Percentiles rank a stretch among this genome's conserved stretches.
These are phyloP conservation scores for Termitomyces sp. DNA, from an alignment of 768 basidiomycete genomes.

Conservation along the genomic window DNA sequence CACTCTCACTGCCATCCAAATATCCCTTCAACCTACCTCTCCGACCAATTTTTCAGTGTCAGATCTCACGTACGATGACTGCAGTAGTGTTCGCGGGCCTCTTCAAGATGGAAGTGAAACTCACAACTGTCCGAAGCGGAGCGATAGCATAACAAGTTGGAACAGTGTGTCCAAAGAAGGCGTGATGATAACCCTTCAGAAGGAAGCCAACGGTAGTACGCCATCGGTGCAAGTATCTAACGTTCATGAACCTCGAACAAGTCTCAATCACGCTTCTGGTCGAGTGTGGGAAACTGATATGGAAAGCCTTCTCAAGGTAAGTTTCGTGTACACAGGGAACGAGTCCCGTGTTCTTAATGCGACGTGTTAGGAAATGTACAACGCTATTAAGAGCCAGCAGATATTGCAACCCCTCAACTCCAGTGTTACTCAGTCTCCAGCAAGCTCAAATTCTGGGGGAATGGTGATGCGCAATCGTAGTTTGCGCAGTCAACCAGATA, in stretches of 20 bases:
- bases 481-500: constrained; percentile 63
- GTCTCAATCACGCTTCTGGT: constrained; percentile 39
- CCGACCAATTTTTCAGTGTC: constrained; percentile 45
- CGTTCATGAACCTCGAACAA: constrained; percentile 26
- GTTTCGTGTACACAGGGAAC: constrained; percentile 4
- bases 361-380: constrained; percentile 80
- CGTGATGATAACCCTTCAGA: constrained; percentile 29
- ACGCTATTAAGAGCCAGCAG: constrained; percentile 84
- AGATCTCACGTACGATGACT: constrained; percentile 64
- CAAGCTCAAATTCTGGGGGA: constrained; percentile 38
- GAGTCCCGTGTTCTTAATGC: not conserved
- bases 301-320: constrained; percentile 80
- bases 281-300: constrained; percentile 83
- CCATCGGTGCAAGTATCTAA: constrained; percentile 55
- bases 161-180: constrained; percentile 68
- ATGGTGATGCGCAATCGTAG: constrained; percentile 62
- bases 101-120: constrained; percentile 56
- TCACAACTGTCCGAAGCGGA: constrained; percentile 58
- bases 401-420: constrained; percentile 76
- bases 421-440: constrained; percentile 41
- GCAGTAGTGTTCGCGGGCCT: constrained; percentile 48
- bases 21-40: constrained; percentile 57
- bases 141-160: constrained; percentile 83
- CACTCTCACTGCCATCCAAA: constrained; percentile 82
- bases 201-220: constrained; percentile 53